phyloP scores from a whole-genome alignment of 139 green algal genomes.

The Auxenochlorella pyrenoidosa region DNA sequence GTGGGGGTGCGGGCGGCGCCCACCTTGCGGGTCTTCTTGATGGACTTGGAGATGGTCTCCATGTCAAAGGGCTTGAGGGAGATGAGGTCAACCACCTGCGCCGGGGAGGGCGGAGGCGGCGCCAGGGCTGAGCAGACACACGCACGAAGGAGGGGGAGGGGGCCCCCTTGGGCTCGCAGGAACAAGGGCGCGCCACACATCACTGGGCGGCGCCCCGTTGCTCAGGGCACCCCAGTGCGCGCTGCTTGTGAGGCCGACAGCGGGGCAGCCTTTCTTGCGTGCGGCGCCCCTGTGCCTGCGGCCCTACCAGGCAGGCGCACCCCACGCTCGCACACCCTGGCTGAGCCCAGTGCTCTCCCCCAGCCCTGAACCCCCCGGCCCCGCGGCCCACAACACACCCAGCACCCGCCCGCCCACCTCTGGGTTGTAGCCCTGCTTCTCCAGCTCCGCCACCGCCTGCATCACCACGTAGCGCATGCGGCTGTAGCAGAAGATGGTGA shows the following conservation, averaged over 20 bases:
- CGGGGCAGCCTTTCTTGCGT: too few species aligned
- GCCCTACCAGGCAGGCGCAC: too few species aligned
- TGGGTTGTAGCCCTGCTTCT: conserved; percentile 85
- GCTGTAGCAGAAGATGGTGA: conserved; percentile 95
- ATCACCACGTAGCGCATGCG: conserved; percentile 96
- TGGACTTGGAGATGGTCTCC: conserved; percentile 88
- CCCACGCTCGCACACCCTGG: too few species aligned
- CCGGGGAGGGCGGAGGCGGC: background rate
- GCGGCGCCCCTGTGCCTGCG: too few species aligned
- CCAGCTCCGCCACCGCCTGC: conserved; percentile 73
- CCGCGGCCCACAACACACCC: background rate
- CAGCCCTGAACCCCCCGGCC: background rate
- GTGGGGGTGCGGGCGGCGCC: background rate
- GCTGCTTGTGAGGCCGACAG: too few species aligned
- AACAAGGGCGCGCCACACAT: too few species aligned
- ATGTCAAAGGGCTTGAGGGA: conserved; percentile 98
- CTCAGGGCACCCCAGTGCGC: too few species aligned
- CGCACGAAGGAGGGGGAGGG: background rate
- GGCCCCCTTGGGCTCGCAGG: background rate
- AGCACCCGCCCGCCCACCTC: conserved; percentile 68
- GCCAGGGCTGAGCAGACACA: background rate
- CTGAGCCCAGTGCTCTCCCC: too few species aligned
- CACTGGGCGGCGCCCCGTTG: too few species aligned
- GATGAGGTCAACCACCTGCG: conserved; percentile 95
- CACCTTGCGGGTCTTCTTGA: conserved; percentile 83